phyloP scores from a whole-genome alignment of 2,329 filamentous ascomycete species.

The Myriangium duriaei region DNA sequence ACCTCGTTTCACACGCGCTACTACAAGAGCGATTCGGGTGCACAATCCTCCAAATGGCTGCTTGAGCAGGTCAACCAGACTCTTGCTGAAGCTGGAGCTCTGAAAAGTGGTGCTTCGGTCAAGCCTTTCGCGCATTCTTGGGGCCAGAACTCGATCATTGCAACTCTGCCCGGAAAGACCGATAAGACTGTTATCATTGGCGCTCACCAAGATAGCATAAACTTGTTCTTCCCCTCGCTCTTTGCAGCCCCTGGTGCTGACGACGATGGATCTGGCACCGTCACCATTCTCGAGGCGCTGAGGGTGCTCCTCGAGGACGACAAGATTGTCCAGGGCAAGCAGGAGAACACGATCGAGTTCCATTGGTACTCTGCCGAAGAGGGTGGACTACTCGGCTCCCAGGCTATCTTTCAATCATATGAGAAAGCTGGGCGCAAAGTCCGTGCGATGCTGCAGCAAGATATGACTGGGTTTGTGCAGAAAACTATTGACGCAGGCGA shows the following conservation, averaged over 20 bases:
- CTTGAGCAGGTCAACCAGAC: slow-evolving; percentile 60
- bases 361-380: slow-evolving; percentile 94
- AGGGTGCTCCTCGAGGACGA: slow-evolving; percentile 59
- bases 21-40: slow-evolving; percentile 66
- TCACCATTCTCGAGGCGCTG: slow-evolving; percentile 88
- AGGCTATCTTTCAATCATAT: slow-evolving; percentile 78
- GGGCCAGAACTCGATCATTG: slow-evolving; percentile 85
- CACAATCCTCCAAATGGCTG: slow-evolving; percentile 80
- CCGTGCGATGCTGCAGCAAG: slow-evolving; percentile 96
- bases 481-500: slow-evolving; percentile 71
- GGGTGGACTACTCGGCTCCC: slow-evolving; percentile 72
- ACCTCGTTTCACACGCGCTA: slow-evolving; percentile 72
- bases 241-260: slow-evolving; percentile 86
- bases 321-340: slow-evolving; percentile 56
- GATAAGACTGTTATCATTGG: slow-evolving; percentile 70
- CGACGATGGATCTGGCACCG: slow-evolving; percentile 61
- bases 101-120: slow-evolving; percentile 48
- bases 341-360: slow-evolving; percentile 82
- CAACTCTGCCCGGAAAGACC: slow-evolving; percentile 73
- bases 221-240: slow-evolving; percentile 74
- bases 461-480: slow-evolving; percentile 88
- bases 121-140: slow-evolving; percentile 69
- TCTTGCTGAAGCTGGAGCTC: slow-evolving; percentile 58
- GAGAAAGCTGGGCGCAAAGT: slow-evolving; percentile 60
- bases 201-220: slow-evolving; percentile 79